A percentile compares a stretch with the other conserved stretches of the same genome.
phyloP scores from a whole-genome alignment of 345 rosid species.

The Psidium friedrichsthalianum region DNA sequence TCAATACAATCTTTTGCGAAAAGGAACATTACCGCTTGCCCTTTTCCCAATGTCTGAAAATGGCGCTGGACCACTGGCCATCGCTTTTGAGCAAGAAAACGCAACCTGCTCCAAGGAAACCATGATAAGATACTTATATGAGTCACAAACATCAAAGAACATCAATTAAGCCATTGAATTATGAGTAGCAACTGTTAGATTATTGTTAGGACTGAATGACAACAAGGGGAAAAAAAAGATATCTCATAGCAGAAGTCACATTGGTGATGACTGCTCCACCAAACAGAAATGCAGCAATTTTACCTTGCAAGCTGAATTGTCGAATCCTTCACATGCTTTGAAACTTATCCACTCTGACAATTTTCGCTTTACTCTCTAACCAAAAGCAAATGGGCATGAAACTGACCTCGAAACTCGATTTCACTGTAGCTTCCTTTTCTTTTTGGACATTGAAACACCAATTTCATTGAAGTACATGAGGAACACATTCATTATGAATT shows the following conservation, averaged over 20 bases:
- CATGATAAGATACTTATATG: background rate
- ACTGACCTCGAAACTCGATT: background rate
- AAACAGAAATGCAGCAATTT: background rate
- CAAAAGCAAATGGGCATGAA: background rate
- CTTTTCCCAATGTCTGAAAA: slow-evolving; percentile 66
- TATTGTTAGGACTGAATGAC: background rate
- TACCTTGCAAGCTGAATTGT: background rate
- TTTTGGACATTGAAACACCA: background rate
- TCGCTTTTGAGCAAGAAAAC: slow-evolving; percentile 12
- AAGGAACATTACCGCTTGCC: slow-evolving; percentile 43
- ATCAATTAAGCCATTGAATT: background rate
- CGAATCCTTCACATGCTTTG: background rate
- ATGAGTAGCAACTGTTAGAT: background rate
- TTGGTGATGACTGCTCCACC: background rate
- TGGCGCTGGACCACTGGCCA: slow-evolving; percentile 65
- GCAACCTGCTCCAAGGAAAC: slow-evolving; percentile 3
- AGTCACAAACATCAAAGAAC: background rate
- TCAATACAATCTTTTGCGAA: background rate
- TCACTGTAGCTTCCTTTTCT: background rate
- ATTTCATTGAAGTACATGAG: background rate
- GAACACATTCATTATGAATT: background rate
- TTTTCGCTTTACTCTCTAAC: background rate
- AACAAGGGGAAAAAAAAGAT: background rate
- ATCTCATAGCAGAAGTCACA: background rate
- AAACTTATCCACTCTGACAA: background rate